Percentiles rank a stretch among this genome's conserved stretches.
Conservation (phyloP, 768 basidiomycete genomes). For the Suillus placidus region DNA sequence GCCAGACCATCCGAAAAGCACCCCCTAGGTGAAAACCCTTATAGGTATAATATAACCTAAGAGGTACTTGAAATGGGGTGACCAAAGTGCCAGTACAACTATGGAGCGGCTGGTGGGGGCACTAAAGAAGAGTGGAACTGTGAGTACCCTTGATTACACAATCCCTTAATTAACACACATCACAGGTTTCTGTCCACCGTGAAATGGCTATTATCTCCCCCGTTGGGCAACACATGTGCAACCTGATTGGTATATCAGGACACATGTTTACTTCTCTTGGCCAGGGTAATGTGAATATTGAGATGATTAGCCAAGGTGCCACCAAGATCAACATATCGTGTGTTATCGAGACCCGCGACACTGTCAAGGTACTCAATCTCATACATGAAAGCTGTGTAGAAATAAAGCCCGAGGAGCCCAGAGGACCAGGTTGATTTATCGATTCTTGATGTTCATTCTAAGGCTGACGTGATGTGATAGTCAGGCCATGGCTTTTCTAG, state of each 20-base stretch:
- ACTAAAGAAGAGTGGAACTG: constrained; percentile 78
- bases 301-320: constrained; percentile 98
- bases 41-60: no score
- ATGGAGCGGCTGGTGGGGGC: constrained; percentile 78
- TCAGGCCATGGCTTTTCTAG: constrained; percentile 19
- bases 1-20: no score
- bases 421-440: constrained; percentile 6
- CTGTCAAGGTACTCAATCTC: constrained; percentile 90
- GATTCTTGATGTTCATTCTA: neutral
- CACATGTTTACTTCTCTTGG: constrained; percentile 96
- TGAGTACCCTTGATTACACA: constrained; percentile 38
- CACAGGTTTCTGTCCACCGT: constrained; percentile 76
- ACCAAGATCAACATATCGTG: constrained; percentile 96
- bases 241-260: constrained; percentile 93
- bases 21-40: no score
- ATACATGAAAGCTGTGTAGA: constrained; percentile 93
- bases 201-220: constrained; percentile 99
- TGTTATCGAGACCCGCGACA: constrained; percentile 84
- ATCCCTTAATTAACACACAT: neutral
- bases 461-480: neutral
- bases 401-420: constrained; percentile 40
- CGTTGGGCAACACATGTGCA: constrained; percentile 93
- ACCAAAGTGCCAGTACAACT: constrained; percentile 61
- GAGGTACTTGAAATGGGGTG: no score
- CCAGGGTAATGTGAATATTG: constrained; percentile 93